Percentiles rank a stretch among this genome's conserved stretches.
Conservation (phyloP, 495 filamentous ascomycete genomes). For the Aspergillus haitiensis region DNA sequence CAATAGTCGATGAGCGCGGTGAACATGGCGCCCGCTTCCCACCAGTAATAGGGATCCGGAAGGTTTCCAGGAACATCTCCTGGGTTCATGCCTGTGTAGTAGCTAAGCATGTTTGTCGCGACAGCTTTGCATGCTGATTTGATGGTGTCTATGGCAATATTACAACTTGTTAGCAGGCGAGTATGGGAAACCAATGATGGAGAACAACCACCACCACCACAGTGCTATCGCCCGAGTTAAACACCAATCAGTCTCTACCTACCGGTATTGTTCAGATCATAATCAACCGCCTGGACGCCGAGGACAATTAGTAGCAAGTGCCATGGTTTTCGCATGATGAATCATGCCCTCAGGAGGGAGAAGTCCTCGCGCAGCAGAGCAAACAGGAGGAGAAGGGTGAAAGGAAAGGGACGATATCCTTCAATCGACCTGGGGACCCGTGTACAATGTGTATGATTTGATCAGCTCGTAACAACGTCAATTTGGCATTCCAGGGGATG, state of each 20-base stretch:
- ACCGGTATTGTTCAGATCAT: slow-evolving; percentile 25
- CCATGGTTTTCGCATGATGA: slow-evolving; percentile 23
- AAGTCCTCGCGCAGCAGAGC: background rate
- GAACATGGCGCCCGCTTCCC: slow-evolving; percentile 78
- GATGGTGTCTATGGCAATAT: slow-evolving; percentile 43
- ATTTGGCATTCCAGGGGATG: slow-evolving; percentile 10
- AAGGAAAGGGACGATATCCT: background rate
- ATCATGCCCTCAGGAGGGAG: background rate
- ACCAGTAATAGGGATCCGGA: slow-evolving; percentile 79
- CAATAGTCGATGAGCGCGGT: slow-evolving; percentile 80
- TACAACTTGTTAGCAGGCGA: background rate
- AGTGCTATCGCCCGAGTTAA: too few species aligned
- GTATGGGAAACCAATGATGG: background rate
- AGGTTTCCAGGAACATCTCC: slow-evolving; percentile 72
- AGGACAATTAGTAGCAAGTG: slow-evolving; percentile 14
- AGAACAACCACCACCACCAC: too few species aligned
- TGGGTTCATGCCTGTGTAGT: slow-evolving; percentile 69
- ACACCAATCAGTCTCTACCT: background rate
- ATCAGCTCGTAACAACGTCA: slow-evolving; percentile 5
- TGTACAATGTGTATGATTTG: slow-evolving; percentile 7
- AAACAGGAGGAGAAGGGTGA: background rate
- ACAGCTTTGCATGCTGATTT: slow-evolving; percentile 44
- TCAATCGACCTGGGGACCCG: background rate
- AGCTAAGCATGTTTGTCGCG: slow-evolving; percentile 53
- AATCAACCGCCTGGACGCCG: slow-evolving; percentile 24